phyloP scores from a whole-genome alignment of 306 rosid species.

The Hylodesmum podocarpum region DNA sequence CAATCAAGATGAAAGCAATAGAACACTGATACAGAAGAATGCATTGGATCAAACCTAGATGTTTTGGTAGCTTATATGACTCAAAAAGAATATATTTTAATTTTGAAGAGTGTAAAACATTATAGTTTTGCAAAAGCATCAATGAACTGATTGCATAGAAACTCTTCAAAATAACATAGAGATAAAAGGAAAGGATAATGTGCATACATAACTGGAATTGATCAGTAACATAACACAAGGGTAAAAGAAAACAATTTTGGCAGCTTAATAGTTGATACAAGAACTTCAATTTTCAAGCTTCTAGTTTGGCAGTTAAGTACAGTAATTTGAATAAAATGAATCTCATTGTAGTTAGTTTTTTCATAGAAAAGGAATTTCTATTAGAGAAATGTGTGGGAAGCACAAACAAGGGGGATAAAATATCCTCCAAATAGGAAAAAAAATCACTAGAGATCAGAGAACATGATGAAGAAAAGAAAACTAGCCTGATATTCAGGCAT shows the following conservation, averaged over 20 bases:
- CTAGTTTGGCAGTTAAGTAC: neutral
- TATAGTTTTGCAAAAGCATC: neutral
- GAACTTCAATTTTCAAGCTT: neutral
- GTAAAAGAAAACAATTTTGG: neutral
- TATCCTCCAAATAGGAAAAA: neutral
- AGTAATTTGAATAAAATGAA: neutral
- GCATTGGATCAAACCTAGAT: neutral
- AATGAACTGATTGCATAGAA: neutral
- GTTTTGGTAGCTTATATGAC: neutral
- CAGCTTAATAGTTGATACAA: neutral
- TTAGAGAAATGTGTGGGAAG: neutral
- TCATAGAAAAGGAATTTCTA: neutral
- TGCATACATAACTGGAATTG: neutral
- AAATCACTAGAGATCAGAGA: neutral
- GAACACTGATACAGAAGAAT: neutral
- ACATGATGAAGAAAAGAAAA: slow-evolving; percentile 15
- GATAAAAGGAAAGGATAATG: neutral
- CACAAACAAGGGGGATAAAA: neutral
- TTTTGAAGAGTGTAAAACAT: neutral
- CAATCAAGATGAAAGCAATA: slow-evolving; percentile 5
- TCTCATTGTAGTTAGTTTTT: neutral
- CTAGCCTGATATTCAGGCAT: slow-evolving; percentile 93
- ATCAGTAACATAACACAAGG: neutral
- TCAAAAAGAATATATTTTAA: neutral
- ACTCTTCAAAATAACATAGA: neutral